Evolutionary conservation across 1,139 yeast genomes (phyloP).

Genomic region (Magnusiomyces clavatus): DNA sequence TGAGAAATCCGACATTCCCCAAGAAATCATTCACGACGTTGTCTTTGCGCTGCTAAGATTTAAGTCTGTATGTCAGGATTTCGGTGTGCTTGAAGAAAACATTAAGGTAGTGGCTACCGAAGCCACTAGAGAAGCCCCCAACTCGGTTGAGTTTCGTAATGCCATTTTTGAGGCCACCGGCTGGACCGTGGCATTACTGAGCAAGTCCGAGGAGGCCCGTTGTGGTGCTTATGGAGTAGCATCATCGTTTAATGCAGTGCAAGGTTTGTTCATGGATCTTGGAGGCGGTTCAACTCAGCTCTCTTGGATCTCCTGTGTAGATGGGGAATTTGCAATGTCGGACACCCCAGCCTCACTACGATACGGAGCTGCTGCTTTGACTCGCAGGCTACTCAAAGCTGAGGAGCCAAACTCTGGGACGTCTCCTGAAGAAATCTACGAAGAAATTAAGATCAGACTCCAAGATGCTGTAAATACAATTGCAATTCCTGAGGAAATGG

Average conservation of each 20-base stretch:
- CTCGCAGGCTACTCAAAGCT: slow-evolving; percentile 46
- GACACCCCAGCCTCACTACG: slow-evolving; percentile 52
- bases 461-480: slow-evolving; percentile 42
- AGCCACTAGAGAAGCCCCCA: slow-evolving; percentile 57
- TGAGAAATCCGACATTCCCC: slow-evolving; percentile 45
- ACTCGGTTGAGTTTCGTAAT: slow-evolving; percentile 46
- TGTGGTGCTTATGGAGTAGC: slow-evolving; percentile 64
- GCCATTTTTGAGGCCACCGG: slow-evolving; percentile 48
- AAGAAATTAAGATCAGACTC: slow-evolving; percentile 28
- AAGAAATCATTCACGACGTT: slow-evolving; percentile 47
- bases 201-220: slow-evolving; percentile 53
- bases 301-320: slow-evolving; percentile 52
- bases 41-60: slow-evolving; percentile 54
- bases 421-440: slow-evolving; percentile 14
- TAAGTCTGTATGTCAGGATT: slow-evolving; percentile 55
- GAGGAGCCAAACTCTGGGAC: slow-evolving; percentile 16
- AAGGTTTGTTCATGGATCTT: slow-evolving; percentile 57
- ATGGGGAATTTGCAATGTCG: slow-evolving; percentile 48
- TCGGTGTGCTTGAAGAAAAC: slow-evolving; percentile 51
- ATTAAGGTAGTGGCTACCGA: slow-evolving; percentile 61
- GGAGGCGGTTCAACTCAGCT: slow-evolving; percentile 61
- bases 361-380: slow-evolving; percentile 59
- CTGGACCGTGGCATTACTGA: slow-evolving; percentile 51
- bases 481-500: slow-evolving; percentile 24
- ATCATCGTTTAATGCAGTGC: slow-evolving; percentile 52